Conservation (phyloP, 2,329 filamentous ascomycete species). For the Aspergillus hortae region DNA sequence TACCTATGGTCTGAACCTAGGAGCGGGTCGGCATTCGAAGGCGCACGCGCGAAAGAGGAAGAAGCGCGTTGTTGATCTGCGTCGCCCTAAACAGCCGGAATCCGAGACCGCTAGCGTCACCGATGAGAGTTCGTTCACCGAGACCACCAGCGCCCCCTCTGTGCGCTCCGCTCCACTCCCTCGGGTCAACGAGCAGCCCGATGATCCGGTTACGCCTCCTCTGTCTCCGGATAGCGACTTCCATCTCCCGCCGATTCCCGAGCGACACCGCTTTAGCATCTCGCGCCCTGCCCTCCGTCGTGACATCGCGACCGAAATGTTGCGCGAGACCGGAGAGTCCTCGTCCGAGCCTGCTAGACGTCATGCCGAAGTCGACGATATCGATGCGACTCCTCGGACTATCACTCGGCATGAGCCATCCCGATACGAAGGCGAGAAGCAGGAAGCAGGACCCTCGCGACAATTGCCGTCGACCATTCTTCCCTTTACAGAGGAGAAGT, state of each 20-base stretch:
- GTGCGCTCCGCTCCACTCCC: conserved; percentile 52
- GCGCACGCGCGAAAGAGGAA: conserved; percentile 43
- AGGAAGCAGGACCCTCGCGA: conserved; percentile 24
- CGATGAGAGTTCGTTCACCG: conserved; percentile 40
- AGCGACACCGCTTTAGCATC: conserved; percentile 29
- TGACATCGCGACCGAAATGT: conserved; percentile 17
- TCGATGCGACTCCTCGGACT: conserved; percentile 33
- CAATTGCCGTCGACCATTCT: conserved; percentile 32
- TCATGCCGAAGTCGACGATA: conserved; percentile 19
- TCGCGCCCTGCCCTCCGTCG: conserved; percentile 24
- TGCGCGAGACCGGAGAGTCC: conserved; percentile 24
- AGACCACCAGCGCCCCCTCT: conserved; percentile 43
- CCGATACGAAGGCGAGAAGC: conserved; percentile 22
- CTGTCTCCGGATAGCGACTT: conserved; percentile 41
- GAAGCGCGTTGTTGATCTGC: conserved; percentile 48
- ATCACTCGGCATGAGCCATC: conserved; percentile 17
- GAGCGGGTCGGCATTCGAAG: conserved; percentile 42
- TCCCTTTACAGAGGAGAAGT: conserved; percentile 32
- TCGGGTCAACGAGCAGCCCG: conserved; percentile 58
- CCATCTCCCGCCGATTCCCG: conserved; percentile 32
- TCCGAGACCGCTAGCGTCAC: conserved; percentile 38
- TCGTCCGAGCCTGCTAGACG: conserved; percentile 19
- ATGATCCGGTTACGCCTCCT: conserved; percentile 53
- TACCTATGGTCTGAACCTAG: conserved; percentile 38
- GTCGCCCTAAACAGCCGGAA: conserved; percentile 39